phyloP scores from a whole-genome alignment of 129 eudicot genomes.

The Flaveria sonorensis region DNA sequence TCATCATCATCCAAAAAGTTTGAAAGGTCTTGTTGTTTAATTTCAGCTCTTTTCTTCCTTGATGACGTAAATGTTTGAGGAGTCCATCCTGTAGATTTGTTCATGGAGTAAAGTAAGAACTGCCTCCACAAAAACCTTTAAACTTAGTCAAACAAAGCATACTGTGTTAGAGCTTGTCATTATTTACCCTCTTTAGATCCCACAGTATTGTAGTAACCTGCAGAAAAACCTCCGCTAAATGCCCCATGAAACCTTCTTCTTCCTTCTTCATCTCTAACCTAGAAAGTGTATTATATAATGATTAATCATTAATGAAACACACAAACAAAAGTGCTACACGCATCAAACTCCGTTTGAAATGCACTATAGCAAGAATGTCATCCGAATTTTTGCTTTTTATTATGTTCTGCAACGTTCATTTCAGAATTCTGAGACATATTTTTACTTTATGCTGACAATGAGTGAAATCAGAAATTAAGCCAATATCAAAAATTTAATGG shows the following conservation, averaged over 20 bases:
- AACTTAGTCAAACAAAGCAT: conserved; percentile 14
- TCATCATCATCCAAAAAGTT: conserved; percentile 95
- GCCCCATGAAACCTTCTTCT: conserved; percentile 99
- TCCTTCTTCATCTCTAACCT: conserved; percentile 99
- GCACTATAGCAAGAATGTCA: conserved; percentile 6
- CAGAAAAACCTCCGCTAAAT: conserved; percentile 92
- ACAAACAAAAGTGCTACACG: conserved; percentile 2
- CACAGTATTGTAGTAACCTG: conserved; percentile 92
- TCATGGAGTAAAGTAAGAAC: conserved; percentile 23
- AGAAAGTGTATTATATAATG: conserved; percentile 26
- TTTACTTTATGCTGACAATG: conserved; percentile 22
- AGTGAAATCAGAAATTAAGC: conserved; percentile 13
- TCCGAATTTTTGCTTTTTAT: neutral
- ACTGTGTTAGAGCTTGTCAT: neutral
- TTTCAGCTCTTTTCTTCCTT: conserved; percentile 87
- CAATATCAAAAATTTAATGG: neutral
- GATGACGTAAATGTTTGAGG: conserved; percentile 96
- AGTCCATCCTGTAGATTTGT: conserved; percentile 70
- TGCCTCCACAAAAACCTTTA: conserved; percentile 13
- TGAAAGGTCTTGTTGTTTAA: conserved; percentile 65
- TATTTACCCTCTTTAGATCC: conserved; percentile 92
- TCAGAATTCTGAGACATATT: neutral
- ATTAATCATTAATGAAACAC: conserved; percentile 7
- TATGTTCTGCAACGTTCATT: neutral
- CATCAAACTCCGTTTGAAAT: neutral